Conservation (phyloP, 1,139 yeast genomes). For the Geotrichum fermentans region DNA sequence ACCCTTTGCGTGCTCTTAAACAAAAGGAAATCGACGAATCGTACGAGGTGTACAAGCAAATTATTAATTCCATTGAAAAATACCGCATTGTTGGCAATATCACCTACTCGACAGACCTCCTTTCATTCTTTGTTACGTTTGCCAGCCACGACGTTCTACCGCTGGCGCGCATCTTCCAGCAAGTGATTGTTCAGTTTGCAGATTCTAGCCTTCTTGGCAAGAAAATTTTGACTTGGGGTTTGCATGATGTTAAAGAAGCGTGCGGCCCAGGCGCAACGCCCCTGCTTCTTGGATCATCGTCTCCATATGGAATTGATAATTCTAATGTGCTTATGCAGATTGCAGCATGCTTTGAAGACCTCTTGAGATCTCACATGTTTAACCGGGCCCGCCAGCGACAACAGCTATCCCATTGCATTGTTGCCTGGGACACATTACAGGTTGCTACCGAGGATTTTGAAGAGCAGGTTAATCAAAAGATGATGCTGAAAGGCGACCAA, state of each 20-base stretch:
- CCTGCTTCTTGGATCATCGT: slow-evolving; percentile 3
- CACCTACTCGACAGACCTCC: slow-evolving; percentile 29
- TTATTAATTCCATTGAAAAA: slow-evolving; percentile 26
- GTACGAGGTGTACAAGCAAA: slow-evolving; percentile 22
- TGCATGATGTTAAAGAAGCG: slow-evolving; percentile 33
- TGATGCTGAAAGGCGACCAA: slow-evolving; percentile 3
- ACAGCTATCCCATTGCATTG: slow-evolving; percentile 50
- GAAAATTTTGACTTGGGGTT: slow-evolving; percentile 32
- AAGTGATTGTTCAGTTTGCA: slow-evolving; percentile 20
- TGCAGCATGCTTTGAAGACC: slow-evolving; percentile 11
- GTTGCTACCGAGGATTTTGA: slow-evolving; percentile 88
- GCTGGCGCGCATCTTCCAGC: slow-evolving; percentile 33
- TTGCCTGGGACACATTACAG: slow-evolving; percentile 76
- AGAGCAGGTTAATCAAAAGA: slow-evolving; percentile 72
- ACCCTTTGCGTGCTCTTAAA: slow-evolving; percentile 32
- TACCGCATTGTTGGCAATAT: slow-evolving; percentile 25
- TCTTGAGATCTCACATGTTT: slow-evolving; percentile 35
- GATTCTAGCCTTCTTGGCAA: slow-evolving; percentile 25
- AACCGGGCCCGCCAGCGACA: slow-evolving; percentile 85
- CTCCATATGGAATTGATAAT: slow-evolving; percentile 8
- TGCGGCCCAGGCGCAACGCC: slow-evolving; percentile 22
- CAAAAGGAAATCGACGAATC: slow-evolving; percentile 26
- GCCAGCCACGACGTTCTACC: slow-evolving; percentile 25
- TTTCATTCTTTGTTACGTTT: slow-evolving; percentile 24
- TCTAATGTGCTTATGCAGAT: slow-evolving; percentile 6